Evolutionary conservation across 192 early-diverging fungal genomes (phyloP), one percentile per base, ranked within the genome.

Genomic region (Linnemannia hyalina): DNA sequence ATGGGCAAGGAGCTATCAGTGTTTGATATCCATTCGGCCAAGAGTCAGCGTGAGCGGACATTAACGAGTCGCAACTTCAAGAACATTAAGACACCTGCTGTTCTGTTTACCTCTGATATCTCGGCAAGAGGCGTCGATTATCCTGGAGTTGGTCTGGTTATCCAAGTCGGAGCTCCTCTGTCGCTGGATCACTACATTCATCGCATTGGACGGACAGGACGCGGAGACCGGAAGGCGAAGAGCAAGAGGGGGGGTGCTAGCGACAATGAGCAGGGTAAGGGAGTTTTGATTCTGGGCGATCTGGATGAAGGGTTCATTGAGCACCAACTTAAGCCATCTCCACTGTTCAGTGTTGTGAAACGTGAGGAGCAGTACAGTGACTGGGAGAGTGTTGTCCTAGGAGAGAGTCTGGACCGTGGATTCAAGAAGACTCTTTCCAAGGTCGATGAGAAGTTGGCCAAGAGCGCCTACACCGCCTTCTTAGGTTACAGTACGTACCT

Each of bases 61-160:
- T 81, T 92, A 41, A 92, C 95, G 6, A 94, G 95, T 22, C 91
- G 95, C 26, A 87, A 85, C 18, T 99, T 99, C 91, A 91, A 96
- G 74, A 88, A 76, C 4, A 85, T 89, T 41, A 68, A 73, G 23
- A 80, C 71, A 9, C 87, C 92, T 55, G 90, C 85, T 44, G 93
- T 99, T 29, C 89, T 99, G 55, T 93, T 99, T 75, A 98, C 98
- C 0, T 96, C 97, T 4, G 98, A 99, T 82, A 96, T 99, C 18
- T 97, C 97, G 72, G 98, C 98, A 18, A 94, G 98, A 69, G 98
- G 98, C 73, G 96, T 99, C 16, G 98, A 99, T 89, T 99, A 98
- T 71, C 98, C 98, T 16, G 94, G 94, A 76, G 98, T 99, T 3
- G 93, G 93, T 0, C 90, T 98, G 57, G 97, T 99, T 15, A 79